Percentiles rank a stretch among this genome's conserved stretches.
phyloP scores from a whole-genome alignment of 2,329 filamentous ascomycete species.

The Neofusicoccum ribis region DNA sequence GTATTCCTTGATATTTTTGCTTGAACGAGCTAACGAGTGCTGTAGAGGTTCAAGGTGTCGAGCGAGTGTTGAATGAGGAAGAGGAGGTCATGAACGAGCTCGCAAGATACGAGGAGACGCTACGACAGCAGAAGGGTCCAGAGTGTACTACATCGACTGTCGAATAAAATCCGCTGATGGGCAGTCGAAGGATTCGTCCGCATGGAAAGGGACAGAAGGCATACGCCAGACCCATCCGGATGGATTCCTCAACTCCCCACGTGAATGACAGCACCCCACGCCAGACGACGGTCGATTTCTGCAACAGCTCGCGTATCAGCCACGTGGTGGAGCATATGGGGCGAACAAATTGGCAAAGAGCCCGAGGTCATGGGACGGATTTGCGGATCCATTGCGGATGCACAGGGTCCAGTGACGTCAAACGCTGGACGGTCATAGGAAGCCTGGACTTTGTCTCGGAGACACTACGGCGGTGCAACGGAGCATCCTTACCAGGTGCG shows the following conservation, averaged over 20 bases:
- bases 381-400: background rate
- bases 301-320: background rate
- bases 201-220: background rate
- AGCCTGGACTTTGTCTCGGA: background rate
- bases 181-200: background rate
- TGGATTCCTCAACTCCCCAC: background rate
- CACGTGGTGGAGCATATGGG: background rate
- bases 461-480: background rate
- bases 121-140: slow-evolving; percentile 60
- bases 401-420: slow-evolving; percentile 14
- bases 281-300: too few species aligned
- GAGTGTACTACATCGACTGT: slow-evolving; percentile 53
- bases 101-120: slow-evolving; percentile 89
- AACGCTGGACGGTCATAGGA: background rate
- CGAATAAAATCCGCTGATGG: slow-evolving; percentile 23
- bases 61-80: slow-evolving; percentile 87
- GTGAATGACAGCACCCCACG: background rate
- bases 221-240: background rate
- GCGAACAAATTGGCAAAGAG: background rate
- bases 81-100: slow-evolving; percentile 89
- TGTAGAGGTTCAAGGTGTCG: slow-evolving; percentile 81
- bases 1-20: too few species aligned
- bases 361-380: background rate
- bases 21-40: slow-evolving; percentile 37
- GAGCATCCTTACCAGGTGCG: background rate